Base-by-base conservation (phyloP, 108 stramenopile genomes). In the Seminavis robusta region DNA sequence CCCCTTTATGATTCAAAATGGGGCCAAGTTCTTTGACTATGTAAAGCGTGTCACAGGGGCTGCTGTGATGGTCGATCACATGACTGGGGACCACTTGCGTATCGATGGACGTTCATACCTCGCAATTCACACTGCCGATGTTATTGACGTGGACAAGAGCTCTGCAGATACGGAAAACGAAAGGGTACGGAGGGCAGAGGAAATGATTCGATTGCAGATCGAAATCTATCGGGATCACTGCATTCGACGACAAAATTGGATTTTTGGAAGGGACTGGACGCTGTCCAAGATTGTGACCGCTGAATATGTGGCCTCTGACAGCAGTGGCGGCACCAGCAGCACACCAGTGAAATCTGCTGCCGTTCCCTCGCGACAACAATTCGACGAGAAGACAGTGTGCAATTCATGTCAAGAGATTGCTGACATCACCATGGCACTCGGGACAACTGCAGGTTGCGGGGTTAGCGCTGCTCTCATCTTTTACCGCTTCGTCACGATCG, bases 211-310 rank as follows among this genome's bases (percentile, higher is more conserved):
- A 47, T 60, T 92, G 33, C 90, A 92, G 63, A 80, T 88, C 42
- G 85, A 88, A 61, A 36, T 86, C 15, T 77, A 77, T 52, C 80
- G 85, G 13, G 90, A 92, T 63, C 74, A 80, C 48, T 69, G 71
- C 40, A 81, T 77, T 52, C 76, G 90, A 17, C 55, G 80, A 34
- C 74, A 84, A 31, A 71, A 65, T 23, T 92, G 90, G 90, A 79
- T 82, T 4, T 92, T 88, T 65, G 90, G 90, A 6, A 63, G 85
- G 26, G 90, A 92, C 52, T 92, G 90, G 90, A 63, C 86, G 1
- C 54, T 84, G 49, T 63, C 73, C 2, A 46, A 62, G 10, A 40
- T 54, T 30, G 56, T 47, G 13, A 52, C 39, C 15, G 49, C 39
- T 36, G 31, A 54, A 8, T 9, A 16, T 19, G 44, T 46, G 8